Evolutionary conservation across 2,329 filamentous ascomycete species (phyloP).

Genomic region (Neonectria punicea): DNA sequence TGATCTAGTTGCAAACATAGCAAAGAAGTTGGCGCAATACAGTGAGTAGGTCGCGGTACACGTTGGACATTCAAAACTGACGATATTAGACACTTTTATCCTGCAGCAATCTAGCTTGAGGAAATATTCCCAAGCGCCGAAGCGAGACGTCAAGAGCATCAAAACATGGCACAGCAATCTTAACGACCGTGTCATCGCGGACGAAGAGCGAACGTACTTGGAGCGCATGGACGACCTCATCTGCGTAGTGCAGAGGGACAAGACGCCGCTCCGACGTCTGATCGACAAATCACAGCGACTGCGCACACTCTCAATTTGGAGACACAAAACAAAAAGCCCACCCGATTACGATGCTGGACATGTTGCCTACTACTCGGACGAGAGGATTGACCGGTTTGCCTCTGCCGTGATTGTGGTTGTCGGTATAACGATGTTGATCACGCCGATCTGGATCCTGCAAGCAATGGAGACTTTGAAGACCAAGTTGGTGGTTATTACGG

Average conservation of each 20-base stretch:
- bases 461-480: slow-evolving; percentile 16
- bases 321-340: background rate
- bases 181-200: slow-evolving; percentile 19
- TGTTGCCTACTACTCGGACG: slow-evolving; percentile 25
- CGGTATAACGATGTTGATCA: slow-evolving; percentile 45
- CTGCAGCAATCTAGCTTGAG: slow-evolving; percentile 37
- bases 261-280: slow-evolving; percentile 21
- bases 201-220: slow-evolving; percentile 29
- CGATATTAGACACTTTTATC: slow-evolving; percentile 37
- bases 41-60: slow-evolving; percentile 29
- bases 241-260: slow-evolving; percentile 9
- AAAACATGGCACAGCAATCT: slow-evolving; percentile 39
- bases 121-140: slow-evolving; percentile 27
- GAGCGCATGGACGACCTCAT: slow-evolving; percentile 36
- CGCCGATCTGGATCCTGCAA: slow-evolving; percentile 48
- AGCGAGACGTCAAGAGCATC: slow-evolving; percentile 40
- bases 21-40: slow-evolving; percentile 34
- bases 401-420: slow-evolving; percentile 36
- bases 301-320: slow-evolving; percentile 14
- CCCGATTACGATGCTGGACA: background rate
- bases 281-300: slow-evolving; percentile 11
- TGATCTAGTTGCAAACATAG: slow-evolving; percentile 28
- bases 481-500: slow-evolving; percentile 46
- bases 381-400: slow-evolving; percentile 39
- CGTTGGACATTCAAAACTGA: background rate